Conservation (phyloP, 768 basidiomycete genomes). For the Pulveroboletus ravenelii region DNA sequence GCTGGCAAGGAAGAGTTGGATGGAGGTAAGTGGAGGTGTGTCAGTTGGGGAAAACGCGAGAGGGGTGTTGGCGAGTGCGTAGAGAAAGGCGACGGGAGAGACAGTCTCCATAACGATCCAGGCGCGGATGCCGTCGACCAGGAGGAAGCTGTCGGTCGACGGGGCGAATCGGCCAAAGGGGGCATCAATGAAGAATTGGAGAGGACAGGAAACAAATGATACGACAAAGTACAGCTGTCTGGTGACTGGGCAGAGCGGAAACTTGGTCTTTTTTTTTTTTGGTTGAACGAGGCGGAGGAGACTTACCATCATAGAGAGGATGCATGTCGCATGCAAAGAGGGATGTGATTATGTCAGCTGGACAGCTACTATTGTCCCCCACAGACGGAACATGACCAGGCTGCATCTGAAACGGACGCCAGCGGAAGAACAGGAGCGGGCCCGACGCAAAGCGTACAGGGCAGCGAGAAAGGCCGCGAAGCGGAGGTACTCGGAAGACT, state of each 20-base stretch:
- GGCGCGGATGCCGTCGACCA: conserved; percentile 55
- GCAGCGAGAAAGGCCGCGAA: conserved; percentile 49
- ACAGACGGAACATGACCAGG: conserved; percentile 46
- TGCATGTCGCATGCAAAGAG: conserved; percentile 10
- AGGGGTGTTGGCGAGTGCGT: conserved; percentile 46
- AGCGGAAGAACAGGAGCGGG: conserved; percentile 49
- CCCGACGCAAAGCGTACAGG: conserved; percentile 39
- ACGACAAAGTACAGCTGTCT: conserved; percentile 45
- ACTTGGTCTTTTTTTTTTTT: background rate
- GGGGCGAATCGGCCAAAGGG: conserved; percentile 78
- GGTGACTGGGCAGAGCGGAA: conserved; percentile 8
- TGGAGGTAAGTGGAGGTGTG: conserved; percentile 30
- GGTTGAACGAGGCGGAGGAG: background rate
- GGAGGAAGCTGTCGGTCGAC: conserved; percentile 38
- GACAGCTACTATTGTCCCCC: background rate
- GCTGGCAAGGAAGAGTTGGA: conserved; percentile 47
- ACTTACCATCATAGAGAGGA: conserved; percentile 23
- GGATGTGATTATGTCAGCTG: background rate
- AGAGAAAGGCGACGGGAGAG: conserved; percentile 52
- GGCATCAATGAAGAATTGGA: conserved; percentile 56
- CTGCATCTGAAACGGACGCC: conserved; percentile 61
- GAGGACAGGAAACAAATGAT: conserved; percentile 34
- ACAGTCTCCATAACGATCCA: conserved; percentile 80
- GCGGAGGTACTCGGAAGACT: conserved; percentile 24
- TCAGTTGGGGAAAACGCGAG: conserved; percentile 35